Evolutionary conservation across 441 rosid genomes (phyloP), one percentile per base, ranked within the genome.

Genomic region (Gossypium davidsonii): DNA sequence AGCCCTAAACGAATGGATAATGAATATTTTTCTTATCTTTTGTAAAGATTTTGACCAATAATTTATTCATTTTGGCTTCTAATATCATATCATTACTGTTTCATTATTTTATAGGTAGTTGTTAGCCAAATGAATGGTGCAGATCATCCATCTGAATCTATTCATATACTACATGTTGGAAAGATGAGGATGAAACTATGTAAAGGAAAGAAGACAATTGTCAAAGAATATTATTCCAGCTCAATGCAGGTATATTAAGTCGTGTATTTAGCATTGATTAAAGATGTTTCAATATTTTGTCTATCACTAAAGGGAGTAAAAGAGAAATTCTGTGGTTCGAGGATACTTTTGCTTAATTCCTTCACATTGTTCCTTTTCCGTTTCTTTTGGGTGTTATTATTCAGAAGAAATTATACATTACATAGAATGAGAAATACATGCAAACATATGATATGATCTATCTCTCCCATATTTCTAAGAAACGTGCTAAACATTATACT

Each of bases 161-260:
- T 95, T 74, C 95, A 93, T 70, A 78, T 78, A 64, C 87, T 95
- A 78, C 96, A 90, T 77, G 95, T 95, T 44, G 97, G 97, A 74
- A 95, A 89, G 80, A 93, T 91, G 99, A 91, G 99, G 83, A 89
- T 95, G 70, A 95, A 95, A 78, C 97, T 95, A 73, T 77, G 88
- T 68, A 89, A 88, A 63, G 98, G 96, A 74, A 90, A 85, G 78
- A 83, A 78, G 0, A 80, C 94, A 56, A 78, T 88, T 49, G 85
- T 89, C 28, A 95, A 95, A 81, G 99, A 93, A 78, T 93, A 91
- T 76, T 93, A 93, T 84, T 92, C 97, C 74, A 70, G 82, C 58
- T 79, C 84, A n/a, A 95, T 95, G 98, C 92, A 85, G 90, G 98
- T 93, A 81, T 89, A 79, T 15, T 6, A 46, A 7, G 18, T 34